Evolutionary conservation across 176 grass and related monocot genomes (phyloP).

Genomic region (Pontederia crassipes): DNA sequence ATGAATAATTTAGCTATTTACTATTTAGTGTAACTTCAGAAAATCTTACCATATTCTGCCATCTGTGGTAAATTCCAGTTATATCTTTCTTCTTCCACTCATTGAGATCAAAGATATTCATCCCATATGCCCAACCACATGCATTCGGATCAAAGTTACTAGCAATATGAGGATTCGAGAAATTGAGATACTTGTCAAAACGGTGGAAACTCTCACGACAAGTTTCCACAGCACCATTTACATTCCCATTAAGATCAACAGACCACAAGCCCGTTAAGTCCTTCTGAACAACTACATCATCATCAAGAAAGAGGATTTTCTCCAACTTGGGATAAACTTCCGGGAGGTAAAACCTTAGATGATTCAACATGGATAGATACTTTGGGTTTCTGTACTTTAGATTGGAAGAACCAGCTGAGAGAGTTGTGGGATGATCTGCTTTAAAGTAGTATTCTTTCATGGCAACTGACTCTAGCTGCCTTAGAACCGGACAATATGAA

Average conservation of each 20-base stretch:
- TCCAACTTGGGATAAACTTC: constrained; percentile 55
- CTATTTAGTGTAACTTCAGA: neutral
- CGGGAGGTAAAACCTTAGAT: constrained; percentile 46
- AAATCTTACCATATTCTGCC: constrained; percentile 47
- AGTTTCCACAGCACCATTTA: constrained; percentile 58
- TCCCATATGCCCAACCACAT: constrained; percentile 60
- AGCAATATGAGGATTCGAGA: constrained; percentile 47
- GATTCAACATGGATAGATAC: constrained; percentile 55
- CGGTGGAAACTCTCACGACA: constrained; percentile 54
- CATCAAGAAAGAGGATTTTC: constrained; percentile 60
- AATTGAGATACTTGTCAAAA: constrained; percentile 60
- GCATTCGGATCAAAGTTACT: constrained; percentile 56
- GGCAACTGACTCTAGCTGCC: constrained; percentile 46
- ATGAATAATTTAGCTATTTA: neutral
- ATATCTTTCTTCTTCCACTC: constrained; percentile 63
- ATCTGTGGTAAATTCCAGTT: constrained; percentile 59
- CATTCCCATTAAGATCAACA: constrained; percentile 53
- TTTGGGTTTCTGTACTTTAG: constrained; percentile 58
- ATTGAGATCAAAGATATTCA: constrained; percentile 60
- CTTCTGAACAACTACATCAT: constrained; percentile 52
- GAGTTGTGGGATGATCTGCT: constrained; percentile 32
- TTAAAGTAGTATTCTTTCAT: constrained; percentile 56
- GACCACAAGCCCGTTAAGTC: constrained; percentile 54
- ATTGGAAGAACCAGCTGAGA: constrained; percentile 47
- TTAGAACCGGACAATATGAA: constrained; percentile 50